Evolutionary conservation across 164 flowering plant genomes (phyloP).

Genomic region (Annona cherimola): DNA sequence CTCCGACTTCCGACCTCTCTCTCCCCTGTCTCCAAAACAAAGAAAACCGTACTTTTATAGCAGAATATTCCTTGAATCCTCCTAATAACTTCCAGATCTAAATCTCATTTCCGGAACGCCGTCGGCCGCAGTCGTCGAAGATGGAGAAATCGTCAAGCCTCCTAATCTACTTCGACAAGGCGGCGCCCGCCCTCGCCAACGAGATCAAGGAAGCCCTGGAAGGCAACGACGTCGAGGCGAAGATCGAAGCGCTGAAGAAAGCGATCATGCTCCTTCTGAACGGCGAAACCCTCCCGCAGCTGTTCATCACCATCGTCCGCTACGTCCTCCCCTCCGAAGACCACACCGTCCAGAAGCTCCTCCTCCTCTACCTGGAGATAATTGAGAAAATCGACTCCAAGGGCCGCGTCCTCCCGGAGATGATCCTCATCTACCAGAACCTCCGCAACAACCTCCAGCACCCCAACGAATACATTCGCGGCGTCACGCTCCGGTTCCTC

Average conservation of each 20-base stretch:
- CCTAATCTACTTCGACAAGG: conserved; percentile 69
- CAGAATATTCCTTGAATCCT: too few species aligned
- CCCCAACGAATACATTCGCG: conserved; percentile 92
- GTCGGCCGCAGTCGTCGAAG: too few species aligned
- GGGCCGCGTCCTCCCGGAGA: conserved; percentile 77
- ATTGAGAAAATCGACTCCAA: conserved; percentile 73
- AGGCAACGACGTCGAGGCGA: conserved; percentile 59
- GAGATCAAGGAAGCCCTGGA: conserved; percentile 82
- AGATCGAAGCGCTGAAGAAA: too few species aligned
- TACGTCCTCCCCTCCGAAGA: too few species aligned
- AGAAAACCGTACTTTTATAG: background rate
- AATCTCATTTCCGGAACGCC: too few species aligned
- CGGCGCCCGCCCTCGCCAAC: conserved; percentile 70
- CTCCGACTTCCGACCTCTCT: background rate
- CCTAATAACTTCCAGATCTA: too few species aligned
- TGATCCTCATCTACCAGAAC: conserved; percentile 92
- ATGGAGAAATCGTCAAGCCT: conserved; percentile 56
- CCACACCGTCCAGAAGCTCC: conserved; percentile 86
- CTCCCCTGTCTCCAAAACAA: background rate
- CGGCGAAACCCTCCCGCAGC: too few species aligned
- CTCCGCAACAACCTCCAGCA: conserved; percentile 81
- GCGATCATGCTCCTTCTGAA: too few species aligned
- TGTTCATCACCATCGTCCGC: too few species aligned
- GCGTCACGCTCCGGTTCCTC: conserved; percentile 79
- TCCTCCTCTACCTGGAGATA: conserved; percentile 80